Evolutionary conservation across 1,284 basidiomycete genomes (phyloP).

Genomic region (Inonotus hispidus): DNA sequence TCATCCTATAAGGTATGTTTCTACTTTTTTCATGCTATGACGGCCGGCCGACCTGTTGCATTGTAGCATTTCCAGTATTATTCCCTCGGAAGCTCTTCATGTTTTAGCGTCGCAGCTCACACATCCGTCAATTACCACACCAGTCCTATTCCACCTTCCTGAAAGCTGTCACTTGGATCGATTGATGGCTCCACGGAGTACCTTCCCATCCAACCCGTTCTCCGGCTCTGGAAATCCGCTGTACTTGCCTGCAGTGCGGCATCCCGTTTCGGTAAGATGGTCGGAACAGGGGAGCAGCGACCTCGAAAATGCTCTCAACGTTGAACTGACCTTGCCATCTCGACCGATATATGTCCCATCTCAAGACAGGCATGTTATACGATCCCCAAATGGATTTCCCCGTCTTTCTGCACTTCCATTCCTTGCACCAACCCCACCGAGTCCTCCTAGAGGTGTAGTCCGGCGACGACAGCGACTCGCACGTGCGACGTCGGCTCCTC

Average conservation of each 20-base stretch:
- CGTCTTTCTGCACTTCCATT: neutral
- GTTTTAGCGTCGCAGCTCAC: constrained; percentile 50
- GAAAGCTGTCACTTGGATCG: constrained; percentile 30
- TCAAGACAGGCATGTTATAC: neutral
- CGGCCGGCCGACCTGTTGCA: constrained; percentile 19
- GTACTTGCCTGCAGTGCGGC: neutral
- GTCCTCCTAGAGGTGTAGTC: constrained; percentile 11
- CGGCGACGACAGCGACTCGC: constrained; percentile 15
- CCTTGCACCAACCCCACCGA: neutral
- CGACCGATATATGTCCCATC: constrained; percentile 13
- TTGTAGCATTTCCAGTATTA: constrained; percentile 56
- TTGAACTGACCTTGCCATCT: neutral
- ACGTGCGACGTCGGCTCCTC: constrained; percentile 23
- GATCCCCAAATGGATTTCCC: neutral
- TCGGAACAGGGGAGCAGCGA: constrained; percentile 9
- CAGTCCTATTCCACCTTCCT: constrained; percentile 35
- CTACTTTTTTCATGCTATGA: neutral
- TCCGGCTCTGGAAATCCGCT: constrained; percentile 3
- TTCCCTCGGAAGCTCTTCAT: constrained; percentile 55
- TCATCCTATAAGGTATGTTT: constrained; percentile 76
- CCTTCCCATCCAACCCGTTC: constrained; percentile 9
- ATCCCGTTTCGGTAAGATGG: constrained; percentile 6
- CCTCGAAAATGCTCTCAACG: constrained; percentile 12
- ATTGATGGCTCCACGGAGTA: constrained; percentile 20
- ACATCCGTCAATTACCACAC: constrained; percentile 29